These are phyloP conservation scores for Eucalyptus marginata DNA, from an alignment of 345 rosid species.

Conservation along the genomic window DNA sequence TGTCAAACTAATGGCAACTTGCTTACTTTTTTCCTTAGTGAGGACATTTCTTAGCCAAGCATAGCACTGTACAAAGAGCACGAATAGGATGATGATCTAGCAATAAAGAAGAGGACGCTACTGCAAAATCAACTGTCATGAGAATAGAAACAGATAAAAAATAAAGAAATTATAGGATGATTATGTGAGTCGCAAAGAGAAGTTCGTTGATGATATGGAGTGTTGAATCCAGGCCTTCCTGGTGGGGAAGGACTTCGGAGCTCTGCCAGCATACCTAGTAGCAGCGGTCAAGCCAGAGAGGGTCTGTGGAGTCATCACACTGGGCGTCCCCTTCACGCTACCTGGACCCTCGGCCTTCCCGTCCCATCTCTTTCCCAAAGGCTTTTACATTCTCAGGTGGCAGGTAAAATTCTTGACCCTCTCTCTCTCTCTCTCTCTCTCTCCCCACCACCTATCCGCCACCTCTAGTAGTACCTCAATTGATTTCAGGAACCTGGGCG, in stretches of 20 bases:
- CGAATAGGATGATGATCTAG: not conserved
- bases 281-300: constrained; percentile 9
- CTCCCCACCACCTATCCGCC: not conserved
- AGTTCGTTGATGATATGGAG: not conserved
- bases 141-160: not conserved
- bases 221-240: constrained; percentile 10
- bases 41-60: not conserved
- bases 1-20: not conserved
- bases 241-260: constrained; percentile 34
- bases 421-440: not conserved
- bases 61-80: not conserved
- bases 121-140: not conserved
- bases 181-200: not conserved
- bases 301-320: constrained; percentile 15
- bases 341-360: constrained; percentile 5
- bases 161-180: not conserved
- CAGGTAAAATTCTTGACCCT: constrained; percentile 4
- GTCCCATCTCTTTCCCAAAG: constrained; percentile 11
- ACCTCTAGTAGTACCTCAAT: not conserved
- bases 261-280: constrained; percentile 5
- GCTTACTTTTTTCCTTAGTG: not conserved
- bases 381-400: constrained; percentile 26
- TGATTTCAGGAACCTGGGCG: constrained; percentile 21
- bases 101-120: not conserved
- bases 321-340: constrained; percentile 21